These are phyloP conservation scores for Tuctoria greenei DNA, from an alignment of 176 grass and related monocot genomes.

Conservation along the genomic window DNA sequence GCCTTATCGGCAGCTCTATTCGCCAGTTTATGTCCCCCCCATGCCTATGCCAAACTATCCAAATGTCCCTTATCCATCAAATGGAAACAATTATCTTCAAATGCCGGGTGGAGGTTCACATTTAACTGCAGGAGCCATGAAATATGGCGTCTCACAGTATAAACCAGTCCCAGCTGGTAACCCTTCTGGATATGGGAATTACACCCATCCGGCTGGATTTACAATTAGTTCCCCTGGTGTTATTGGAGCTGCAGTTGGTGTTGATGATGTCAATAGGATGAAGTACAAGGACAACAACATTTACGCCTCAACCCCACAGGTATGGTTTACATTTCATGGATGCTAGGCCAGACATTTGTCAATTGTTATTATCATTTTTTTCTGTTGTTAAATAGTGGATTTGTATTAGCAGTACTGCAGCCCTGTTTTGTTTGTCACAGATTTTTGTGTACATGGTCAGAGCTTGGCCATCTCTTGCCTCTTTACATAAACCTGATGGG, in stretches of 20 bases:
- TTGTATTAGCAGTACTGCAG: neutral
- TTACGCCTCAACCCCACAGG: slow-evolving; percentile 66
- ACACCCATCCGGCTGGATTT: slow-evolving; percentile 65
- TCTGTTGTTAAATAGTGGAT: neutral
- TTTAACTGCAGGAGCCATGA: slow-evolving; percentile 54
- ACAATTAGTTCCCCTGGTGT: slow-evolving; percentile 67
- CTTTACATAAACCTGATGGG: no score
- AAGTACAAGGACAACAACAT: slow-evolving; percentile 73
- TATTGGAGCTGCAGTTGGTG: slow-evolving; percentile 61
- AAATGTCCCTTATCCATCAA: slow-evolving; percentile 64
- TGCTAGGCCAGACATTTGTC: neutral
- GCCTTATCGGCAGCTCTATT: slow-evolving; percentile 70
- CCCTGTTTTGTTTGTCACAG: neutral
- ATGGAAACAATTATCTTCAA: slow-evolving; percentile 71
- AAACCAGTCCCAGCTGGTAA: slow-evolving; percentile 64
- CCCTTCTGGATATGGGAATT: slow-evolving; percentile 71
- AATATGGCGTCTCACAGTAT: slow-evolving; percentile 65
- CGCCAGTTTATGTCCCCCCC: slow-evolving; percentile 67
- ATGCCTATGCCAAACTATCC: slow-evolving; percentile 77
- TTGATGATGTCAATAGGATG: slow-evolving; percentile 63
- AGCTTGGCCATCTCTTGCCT: neutral
- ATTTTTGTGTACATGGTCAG: neutral
- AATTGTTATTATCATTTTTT: neutral
- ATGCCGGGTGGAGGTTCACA: slow-evolving; percentile 68
- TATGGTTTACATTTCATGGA: slow-evolving; percentile 27